Evolutionary conservation across 768 basidiomycete species (phyloP), one percentile per base, ranked within the genome.

Genomic region (Tremella fuciformis): DNA sequence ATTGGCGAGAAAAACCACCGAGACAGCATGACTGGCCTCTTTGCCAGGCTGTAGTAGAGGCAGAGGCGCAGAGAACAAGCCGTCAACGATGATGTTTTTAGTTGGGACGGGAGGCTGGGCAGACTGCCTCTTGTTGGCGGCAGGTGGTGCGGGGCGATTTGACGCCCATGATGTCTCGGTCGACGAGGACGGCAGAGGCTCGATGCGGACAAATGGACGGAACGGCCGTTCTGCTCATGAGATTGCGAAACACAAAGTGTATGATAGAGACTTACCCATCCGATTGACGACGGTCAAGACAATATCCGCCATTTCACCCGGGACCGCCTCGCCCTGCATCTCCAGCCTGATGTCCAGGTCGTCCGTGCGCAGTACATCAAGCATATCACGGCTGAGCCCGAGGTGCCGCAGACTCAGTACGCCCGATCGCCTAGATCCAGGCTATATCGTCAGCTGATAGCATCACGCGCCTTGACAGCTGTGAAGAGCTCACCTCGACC

Each of bases 381-480:
- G 79, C 88, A 96, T 91, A 0, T 83, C 83, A 49, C 83, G 70
- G 2, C 89, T 85, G 78, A 98, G 82, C 15, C 86, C 80, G 61
- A 93, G 88, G 46, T 83, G 82, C 55, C 93, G 82, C 29, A 98
- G 79, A 8, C 86, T 87, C 37, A 98, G 78, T 58, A 84, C 82
- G 3, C 94, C 94, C 2, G 80, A 79, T 18, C 94, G 85, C 37
- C 79, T 81, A 1, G 90, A 89, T 25, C 87, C 89, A 48, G 84
- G 86, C 93, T 98, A 67, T 8, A 7, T 4, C 8, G 15, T 46
- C 8, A 52, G 37, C 54, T 34, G 22, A 46, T 8, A 46, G 18
- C n/a, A 22, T 37, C 11, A 3, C 9, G 40, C 3, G 21, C 13
- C 24, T 34, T 29, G 2, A 21, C 19, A 16, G 24, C 34, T 49